These are phyloP conservation scores for Globisporangium takayamanum DNA, from an alignment of 352 stramenopile species.

Conservation along the genomic window DNA sequence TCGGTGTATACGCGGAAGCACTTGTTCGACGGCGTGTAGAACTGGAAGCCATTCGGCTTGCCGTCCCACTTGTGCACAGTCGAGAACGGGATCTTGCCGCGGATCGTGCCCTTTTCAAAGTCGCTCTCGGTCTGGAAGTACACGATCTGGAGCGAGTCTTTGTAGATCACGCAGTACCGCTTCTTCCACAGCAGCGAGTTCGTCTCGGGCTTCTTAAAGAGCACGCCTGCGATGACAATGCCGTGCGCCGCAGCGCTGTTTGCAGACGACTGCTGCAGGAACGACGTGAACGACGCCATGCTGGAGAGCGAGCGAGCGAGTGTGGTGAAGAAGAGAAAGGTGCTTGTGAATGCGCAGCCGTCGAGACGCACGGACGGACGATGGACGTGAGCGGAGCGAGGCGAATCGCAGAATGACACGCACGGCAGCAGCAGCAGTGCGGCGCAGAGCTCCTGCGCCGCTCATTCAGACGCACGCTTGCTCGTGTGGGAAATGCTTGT, in stretches of 20 bases:
- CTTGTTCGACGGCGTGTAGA: slow-evolving; percentile 81
- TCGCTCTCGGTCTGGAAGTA: slow-evolving; percentile 73
- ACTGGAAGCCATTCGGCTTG: slow-evolving; percentile 84
- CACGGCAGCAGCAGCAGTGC: too few relatives aligned
- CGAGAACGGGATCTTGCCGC: slow-evolving; percentile 76
- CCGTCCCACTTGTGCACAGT: slow-evolving; percentile 81
- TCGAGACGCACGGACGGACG: not conserved
- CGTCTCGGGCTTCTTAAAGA: slow-evolving; percentile 82
- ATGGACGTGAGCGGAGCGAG: slow-evolving; percentile 3
- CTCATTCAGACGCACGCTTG: not conserved
- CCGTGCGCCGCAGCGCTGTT: slow-evolving; percentile 38
- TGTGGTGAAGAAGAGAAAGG: not conserved
- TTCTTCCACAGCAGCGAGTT: slow-evolving; percentile 86
- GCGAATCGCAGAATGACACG: slow-evolving; percentile 18
- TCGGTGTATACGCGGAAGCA: slow-evolving; percentile 85
- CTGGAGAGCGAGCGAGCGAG: not conserved
- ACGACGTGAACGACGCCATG: slow-evolving; percentile 43
- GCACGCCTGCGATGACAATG: slow-evolving; percentile 53
- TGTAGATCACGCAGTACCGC: slow-evolving; percentile 80
- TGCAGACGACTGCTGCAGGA: slow-evolving; percentile 43
- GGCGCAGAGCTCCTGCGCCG: not conserved
- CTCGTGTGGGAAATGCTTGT: not conserved
- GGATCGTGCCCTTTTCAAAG: slow-evolving; percentile 66
- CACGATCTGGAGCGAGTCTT: slow-evolving; percentile 63
- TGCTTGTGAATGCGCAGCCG: not conserved